Conservation (phyloP, 495 filamentous ascomycete genomes). For the Daldinia vernicosa region DNA sequence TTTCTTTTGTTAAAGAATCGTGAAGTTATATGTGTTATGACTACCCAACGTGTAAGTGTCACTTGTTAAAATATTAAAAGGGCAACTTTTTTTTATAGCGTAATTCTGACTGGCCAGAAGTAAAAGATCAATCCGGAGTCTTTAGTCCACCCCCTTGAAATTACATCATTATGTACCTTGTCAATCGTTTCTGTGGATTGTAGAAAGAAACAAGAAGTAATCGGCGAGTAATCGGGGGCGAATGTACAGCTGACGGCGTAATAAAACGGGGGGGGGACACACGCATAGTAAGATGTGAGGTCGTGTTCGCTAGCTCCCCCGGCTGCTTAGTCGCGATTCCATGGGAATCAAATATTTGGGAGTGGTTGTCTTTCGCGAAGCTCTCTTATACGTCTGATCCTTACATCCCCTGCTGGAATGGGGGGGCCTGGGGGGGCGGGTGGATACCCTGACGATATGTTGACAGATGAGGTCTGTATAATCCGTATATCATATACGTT, state of each 20-base stretch:
- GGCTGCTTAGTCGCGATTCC: slow-evolving; percentile 7
- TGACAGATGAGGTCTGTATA: slow-evolving; percentile 3
- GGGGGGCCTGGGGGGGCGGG: not conserved
- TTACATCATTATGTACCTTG: too few species aligned
- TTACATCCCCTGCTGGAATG: slow-evolving; percentile 12
- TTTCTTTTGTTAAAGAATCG: too few species aligned
- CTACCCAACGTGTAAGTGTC: too few species aligned
- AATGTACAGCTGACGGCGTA: not conserved
- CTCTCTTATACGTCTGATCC: slow-evolving; percentile 20
- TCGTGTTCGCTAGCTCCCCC: not conserved
- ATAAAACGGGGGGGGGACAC: not conserved
- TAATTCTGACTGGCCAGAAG: too few species aligned
- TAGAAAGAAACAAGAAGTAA: not conserved
- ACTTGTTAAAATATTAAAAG: too few species aligned
- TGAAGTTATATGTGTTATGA: too few species aligned
- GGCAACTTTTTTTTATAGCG: too few species aligned
- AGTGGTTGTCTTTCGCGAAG: not conserved
- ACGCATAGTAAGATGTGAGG: not conserved
- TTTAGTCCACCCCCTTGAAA: too few species aligned
- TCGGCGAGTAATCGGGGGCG: not conserved
- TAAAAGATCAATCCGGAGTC: too few species aligned
- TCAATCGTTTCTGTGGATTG: too few species aligned
- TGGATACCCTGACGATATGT: slow-evolving; percentile 29
- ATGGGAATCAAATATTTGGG: slow-evolving; percentile 5
- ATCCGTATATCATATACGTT: slow-evolving; percentile 7